These are phyloP conservation scores for Achaetomiella virescens DNA, from an alignment of 495 filamentous ascomycete genomes.

Conservation along the genomic window DNA sequence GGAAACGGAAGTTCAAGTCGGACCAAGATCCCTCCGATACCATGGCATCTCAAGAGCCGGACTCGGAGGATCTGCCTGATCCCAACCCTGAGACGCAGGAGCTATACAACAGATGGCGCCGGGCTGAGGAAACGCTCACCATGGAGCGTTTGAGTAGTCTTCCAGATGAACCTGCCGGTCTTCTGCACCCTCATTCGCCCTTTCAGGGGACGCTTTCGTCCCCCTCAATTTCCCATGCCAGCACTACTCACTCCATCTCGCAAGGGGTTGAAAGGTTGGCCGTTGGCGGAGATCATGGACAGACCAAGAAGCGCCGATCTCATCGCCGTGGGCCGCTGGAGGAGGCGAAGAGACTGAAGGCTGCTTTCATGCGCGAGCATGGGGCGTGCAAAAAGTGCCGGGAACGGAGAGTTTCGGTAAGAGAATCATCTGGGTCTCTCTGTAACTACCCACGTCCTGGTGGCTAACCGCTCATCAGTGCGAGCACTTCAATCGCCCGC, in stretches of 20 bases:
- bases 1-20: slow-evolving; percentile 5
- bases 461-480: slow-evolving; percentile 6
- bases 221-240: slow-evolving; percentile 12
- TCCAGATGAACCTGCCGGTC: background rate
- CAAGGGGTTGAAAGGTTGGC: slow-evolving; percentile 1
- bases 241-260: slow-evolving; percentile 14
- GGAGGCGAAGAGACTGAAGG: slow-evolving; percentile 4
- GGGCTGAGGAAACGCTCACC: background rate
- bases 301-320: slow-evolving; percentile 5
- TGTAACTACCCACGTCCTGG: background rate
- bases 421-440: background rate
- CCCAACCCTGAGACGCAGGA: slow-evolving; percentile 31
- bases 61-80: background rate
- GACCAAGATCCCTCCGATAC: background rate
- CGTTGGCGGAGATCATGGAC: slow-evolving; percentile 3
- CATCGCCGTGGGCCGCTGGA: slow-evolving; percentile 19
- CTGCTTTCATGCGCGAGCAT: slow-evolving; percentile 25
- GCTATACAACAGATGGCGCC: slow-evolving; percentile 27
- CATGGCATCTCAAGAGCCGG: background rate
- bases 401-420: slow-evolving; percentile 21
- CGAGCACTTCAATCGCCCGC: slow-evolving; percentile 3
- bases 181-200: slow-evolving; percentile 13
- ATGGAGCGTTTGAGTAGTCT: background rate
- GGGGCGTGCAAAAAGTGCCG: slow-evolving; percentile 24
- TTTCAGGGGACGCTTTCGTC: slow-evolving; percentile 15